Evolutionary conservation across 495 filamentous ascomycete genomes (phyloP).

Genomic region (Penicillium canescens): DNA sequence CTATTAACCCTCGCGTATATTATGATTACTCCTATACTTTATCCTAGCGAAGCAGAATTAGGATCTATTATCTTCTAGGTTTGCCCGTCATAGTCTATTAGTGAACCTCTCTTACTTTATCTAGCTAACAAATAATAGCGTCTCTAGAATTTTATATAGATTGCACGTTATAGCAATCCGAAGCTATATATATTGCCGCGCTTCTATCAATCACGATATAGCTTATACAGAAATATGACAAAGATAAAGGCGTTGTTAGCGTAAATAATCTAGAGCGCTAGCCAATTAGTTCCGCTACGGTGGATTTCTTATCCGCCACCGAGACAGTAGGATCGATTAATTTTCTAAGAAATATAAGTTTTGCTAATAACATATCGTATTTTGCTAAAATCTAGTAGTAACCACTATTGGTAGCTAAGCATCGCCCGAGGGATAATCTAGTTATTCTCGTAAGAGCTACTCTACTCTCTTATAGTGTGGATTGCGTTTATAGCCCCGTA

Average conservation of each 20-base stretch:
- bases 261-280: no score
- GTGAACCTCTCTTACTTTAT: background rate
- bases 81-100: background rate
- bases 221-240: conserved; percentile 2
- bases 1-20: conserved; percentile 1
- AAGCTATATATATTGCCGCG: background rate
- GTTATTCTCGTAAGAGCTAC: conserved; percentile 3
- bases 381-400: conserved; percentile 4
- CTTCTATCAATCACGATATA: background rate
- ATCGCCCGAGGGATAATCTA: conserved; percentile 4
- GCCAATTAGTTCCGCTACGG: no score
- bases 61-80: conserved; percentile 8
- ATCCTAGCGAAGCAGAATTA: conserved; percentile 6
- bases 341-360: background rate
- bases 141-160: background rate
- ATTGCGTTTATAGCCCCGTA: conserved; percentile 1
- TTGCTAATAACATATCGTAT: background rate
- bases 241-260: no score
- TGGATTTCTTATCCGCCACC: no score
- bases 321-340: no score
- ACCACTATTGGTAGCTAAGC: background rate
- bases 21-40: background rate
- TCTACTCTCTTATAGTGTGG: conserved; percentile 1
- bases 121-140: background rate
- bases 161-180: background rate